Evolutionary conservation across 2,329 filamentous ascomycete species (phyloP), one percentile per base, ranked within the genome.

Genomic region (Aspergillus pseudotamarii): DNA sequence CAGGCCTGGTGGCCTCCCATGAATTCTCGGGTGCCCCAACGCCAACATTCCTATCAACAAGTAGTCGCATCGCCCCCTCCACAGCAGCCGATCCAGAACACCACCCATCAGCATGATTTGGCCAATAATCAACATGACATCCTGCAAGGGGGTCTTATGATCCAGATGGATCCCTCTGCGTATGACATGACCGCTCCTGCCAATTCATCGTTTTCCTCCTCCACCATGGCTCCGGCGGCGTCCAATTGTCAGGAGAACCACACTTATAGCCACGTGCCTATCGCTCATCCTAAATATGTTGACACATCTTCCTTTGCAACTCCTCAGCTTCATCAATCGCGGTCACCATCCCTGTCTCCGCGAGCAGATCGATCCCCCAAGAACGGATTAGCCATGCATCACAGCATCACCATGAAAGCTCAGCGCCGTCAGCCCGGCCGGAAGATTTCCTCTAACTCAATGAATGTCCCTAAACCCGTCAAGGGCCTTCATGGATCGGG

Each of bases 1-100:
- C 78, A 80, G 57, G 59, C 69, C 14, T 79, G 80, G 78, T 81
- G 80, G 78, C 76, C 78, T 23, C 73, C 78, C 30, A 74, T 77
- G 67, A 68, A 75, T 38, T 68, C 74, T 56, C 72, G 73, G 58
- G 70, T 73, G 60, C 64, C 77, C 55, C 77, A 77, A 56, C 73
- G 75, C 41, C 76, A 75, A 45, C 68, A 73, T 57, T 72, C 76
- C 53, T 78, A 79, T 63, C 76, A 76, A 58, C 70, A 73, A 26
- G 67, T 77, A 59, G 72, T 75, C 36, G 61, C 70, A 61, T 75
- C 78, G 26, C 73, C 78, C 26, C 64, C 72, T 32, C 72, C 76
- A n/a, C 76, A 79, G 53, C 71, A 73, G 57, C 66, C 71, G 28
- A 72, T 73, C 58, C 72, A 73, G 61, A 72, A 59, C 53, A 64